Evolutionary conservation across 2,329 filamentous ascomycete genomes (phyloP).

Genomic region (Phoma sp.): DNA sequence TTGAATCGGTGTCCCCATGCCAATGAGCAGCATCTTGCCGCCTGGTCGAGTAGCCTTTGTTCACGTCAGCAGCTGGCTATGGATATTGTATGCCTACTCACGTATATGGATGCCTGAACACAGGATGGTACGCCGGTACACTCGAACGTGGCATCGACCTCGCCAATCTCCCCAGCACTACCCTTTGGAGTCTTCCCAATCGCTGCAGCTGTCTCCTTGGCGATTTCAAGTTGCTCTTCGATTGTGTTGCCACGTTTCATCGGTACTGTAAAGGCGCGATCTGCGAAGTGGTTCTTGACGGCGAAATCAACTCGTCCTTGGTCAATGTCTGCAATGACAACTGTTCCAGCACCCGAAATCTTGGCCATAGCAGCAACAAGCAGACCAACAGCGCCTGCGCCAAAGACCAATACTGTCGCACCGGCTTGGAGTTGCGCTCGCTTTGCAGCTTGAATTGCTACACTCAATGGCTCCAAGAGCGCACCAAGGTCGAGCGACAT

Average conservation of each 20-base stretch:
- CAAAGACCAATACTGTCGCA: conserved; percentile 63
- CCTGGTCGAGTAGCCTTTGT: conserved; percentile 65
- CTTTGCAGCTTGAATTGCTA: conserved; percentile 65
- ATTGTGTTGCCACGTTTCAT: conserved; percentile 54
- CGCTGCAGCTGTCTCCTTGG: conserved; percentile 56
- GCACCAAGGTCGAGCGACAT: conserved; percentile 63
- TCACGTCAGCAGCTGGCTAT: conserved; percentile 7
- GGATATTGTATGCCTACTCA: conserved; percentile 30
- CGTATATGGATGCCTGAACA: conserved; percentile 76
- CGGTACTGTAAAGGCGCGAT: conserved; percentile 53
- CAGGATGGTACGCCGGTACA: conserved; percentile 78
- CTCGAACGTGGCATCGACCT: conserved; percentile 75
- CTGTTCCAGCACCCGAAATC: conserved; percentile 59
- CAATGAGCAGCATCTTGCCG: conserved; percentile 76
- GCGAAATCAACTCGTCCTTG: conserved; percentile 62
- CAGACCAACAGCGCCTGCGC: conserved; percentile 66
- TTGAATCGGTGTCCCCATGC: conserved; percentile 79
- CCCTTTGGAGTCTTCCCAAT: conserved; percentile 47
- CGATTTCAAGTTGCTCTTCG: conserved; percentile 61
- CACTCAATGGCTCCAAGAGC: conserved; percentile 65
- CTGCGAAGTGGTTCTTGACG: conserved; percentile 56
- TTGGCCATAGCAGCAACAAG: conserved; percentile 64
- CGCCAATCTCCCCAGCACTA: conserved; percentile 50
- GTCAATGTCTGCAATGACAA: conserved; percentile 68
- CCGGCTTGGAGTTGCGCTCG: conserved; percentile 57